Evolutionary conservation across 768 basidiomycete genomes (phyloP).

Genomic region (Auricularia cornea): DNA sequence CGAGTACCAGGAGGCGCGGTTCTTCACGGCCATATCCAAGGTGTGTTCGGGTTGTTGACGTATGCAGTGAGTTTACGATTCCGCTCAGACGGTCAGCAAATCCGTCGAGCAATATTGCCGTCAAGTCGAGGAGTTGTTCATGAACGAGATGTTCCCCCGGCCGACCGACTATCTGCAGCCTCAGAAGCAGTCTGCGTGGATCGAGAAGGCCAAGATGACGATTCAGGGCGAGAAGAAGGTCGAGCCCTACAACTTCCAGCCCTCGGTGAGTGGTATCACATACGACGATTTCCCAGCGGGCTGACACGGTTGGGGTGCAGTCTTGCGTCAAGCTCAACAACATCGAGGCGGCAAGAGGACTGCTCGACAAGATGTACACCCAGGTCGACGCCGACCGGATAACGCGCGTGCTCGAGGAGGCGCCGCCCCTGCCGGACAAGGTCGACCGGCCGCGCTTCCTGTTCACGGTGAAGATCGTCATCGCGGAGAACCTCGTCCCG

Average conservation of each 20-base stretch:
- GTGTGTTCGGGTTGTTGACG: constrained; percentile 34
- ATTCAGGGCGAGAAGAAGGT: constrained; percentile 82
- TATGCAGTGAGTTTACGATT: too few relatives aligned
- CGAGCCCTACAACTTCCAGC: constrained; percentile 89
- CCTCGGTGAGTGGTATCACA: constrained; percentile 32
- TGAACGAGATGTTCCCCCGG: constrained; percentile 91
- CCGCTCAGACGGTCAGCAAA: constrained; percentile 82
- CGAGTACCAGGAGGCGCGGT: constrained; percentile 77
- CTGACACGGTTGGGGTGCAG: constrained; percentile 25
- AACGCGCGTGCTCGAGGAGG: constrained; percentile 49
- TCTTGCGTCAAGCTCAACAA: constrained; percentile 98
- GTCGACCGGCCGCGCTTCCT: constrained; percentile 60
- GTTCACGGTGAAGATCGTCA: constrained; percentile 88
- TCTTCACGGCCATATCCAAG: constrained; percentile 83
- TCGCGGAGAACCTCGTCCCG: constrained; percentile 82
- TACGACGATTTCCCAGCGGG: neutral
- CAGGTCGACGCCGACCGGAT: constrained; percentile 87
- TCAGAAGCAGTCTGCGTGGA: constrained; percentile 74
- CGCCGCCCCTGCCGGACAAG: constrained; percentile 68
- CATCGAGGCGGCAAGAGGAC: constrained; percentile 80
- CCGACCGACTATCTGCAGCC: constrained; percentile 71
- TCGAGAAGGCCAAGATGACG: constrained; percentile 77
- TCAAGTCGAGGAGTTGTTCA: constrained; percentile 79
- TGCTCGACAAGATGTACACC: constrained; percentile 90
- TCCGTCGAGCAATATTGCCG: constrained; percentile 89